Evolutionary conservation across 2,329 filamentous ascomycete species (phyloP).

Genomic region (Exophiala calicioides): DNA sequence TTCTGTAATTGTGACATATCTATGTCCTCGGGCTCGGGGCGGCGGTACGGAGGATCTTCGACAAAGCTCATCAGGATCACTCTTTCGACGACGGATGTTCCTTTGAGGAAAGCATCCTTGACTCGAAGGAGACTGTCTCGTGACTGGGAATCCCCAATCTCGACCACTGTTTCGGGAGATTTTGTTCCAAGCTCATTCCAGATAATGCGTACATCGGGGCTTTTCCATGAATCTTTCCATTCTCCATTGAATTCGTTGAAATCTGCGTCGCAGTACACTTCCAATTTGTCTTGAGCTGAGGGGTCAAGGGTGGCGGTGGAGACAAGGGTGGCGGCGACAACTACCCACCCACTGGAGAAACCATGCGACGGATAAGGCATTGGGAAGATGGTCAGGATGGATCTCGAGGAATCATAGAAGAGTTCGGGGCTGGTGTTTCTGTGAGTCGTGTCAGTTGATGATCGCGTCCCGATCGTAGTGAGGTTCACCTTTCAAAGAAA

Average conservation of each 20-base stretch:
- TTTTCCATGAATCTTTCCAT: neutral
- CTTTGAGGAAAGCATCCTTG: neutral
- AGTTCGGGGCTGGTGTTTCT: neutral
- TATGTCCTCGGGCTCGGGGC: neutral
- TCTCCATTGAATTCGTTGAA: neutral
- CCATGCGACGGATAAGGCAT: neutral
- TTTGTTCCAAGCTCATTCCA: neutral
- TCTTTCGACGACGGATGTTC: neutral
- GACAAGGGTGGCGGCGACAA: neutral
- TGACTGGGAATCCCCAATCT: constrained; percentile 1
- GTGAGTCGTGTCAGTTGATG: neutral
- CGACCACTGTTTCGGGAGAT: neutral
- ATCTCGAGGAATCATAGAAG: neutral
- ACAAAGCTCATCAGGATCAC: constrained; percentile 1
- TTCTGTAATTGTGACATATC: neutral
- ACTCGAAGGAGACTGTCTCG: neutral
- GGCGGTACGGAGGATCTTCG: neutral
- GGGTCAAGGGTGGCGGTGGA: neutral
- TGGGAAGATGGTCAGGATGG: neutral
- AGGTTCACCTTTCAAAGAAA: too few species aligned
- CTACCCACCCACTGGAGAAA: neutral
- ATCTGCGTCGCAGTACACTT: neutral
- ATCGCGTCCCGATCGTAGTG: too few species aligned
- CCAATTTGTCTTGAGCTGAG: neutral
- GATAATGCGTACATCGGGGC: neutral